Evolutionary conservation across 2,329 filamentous ascomycete genomes (phyloP), one percentile per base, ranked within the genome.

Genomic region (Fusarium clavum): DNA sequence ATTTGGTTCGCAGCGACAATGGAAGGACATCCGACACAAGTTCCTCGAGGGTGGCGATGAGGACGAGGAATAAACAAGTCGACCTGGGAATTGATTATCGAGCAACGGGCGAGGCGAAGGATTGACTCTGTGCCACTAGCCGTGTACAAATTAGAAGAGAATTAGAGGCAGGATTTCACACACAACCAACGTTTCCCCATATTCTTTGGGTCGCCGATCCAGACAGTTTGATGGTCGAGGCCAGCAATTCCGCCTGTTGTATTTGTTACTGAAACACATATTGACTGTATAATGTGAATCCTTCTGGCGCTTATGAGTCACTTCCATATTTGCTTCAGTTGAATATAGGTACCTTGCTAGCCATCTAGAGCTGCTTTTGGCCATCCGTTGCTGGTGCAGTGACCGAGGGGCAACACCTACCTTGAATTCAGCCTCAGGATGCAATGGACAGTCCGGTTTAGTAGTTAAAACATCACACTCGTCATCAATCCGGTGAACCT

Each of bases 1-100:
- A 80, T 20, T 70, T 12, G 44, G 24, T 55, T 52, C 24, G 30
- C 72, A 98, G 95, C 94, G 95, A 79, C 95, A 98, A 97, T 98
- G 96, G 96, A 98, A 98, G 89, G 96, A 99, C 82, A 98, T 99
- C 86, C 95, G 97, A 85, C 85, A 91, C 82, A 91, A 88, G 83
- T 99, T 97, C 83, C 82, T 97, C 77, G 84, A 92, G 83, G 86
- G 86, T 64, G 88, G 85, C 60, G 90, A 92, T 72, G 81, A 83
- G 74, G 77, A 75, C 63, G 73, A 70, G 67, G 67, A 72, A 73
- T 67, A 72, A 57, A 63, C 54, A 49, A 60, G 55, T 52, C 55
- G 56, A 47, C 46, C 14, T 34, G 46, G 30, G 25, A 57, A 61
- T 48, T 63, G 53, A 61, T 59, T 69, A 65, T 65, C 47, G 64